A percentile compares a stretch with the other conserved stretches of the same genome.
These are phyloP conservation scores for Wickerhamiella shivajii DNA, from an alignment of 805 yeast genomes.

Conservation along the genomic window DNA sequence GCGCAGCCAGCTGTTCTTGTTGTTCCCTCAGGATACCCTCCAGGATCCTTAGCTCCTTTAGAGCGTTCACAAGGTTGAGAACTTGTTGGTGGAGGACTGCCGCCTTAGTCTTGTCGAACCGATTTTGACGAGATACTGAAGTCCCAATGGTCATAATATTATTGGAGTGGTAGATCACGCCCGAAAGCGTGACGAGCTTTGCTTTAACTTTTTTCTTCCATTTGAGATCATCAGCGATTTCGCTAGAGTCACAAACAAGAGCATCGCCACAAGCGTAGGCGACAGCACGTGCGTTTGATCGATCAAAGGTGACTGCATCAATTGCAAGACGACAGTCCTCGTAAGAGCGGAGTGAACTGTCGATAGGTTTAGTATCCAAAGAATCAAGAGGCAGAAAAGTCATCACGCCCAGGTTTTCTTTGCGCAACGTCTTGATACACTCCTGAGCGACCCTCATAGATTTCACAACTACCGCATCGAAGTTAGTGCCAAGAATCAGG, in stretches of 20 bases:
- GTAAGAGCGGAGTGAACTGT: constrained; percentile 34
- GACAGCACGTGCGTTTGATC: constrained; percentile 57
- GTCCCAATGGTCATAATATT: constrained; percentile 90
- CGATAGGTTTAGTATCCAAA: constrained; percentile 42
- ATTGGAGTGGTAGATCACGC: constrained; percentile 68
- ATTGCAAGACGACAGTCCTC: constrained; percentile 48
- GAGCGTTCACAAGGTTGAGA: constrained; percentile 13
- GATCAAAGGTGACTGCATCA: constrained; percentile 62
- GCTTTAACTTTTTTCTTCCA: constrained; percentile 47
- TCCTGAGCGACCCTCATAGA: constrained; percentile 49
- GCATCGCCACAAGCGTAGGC: constrained; percentile 69
- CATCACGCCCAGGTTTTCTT: constrained; percentile 71
- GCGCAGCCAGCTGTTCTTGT: background rate
- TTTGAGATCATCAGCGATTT: constrained; percentile 53
- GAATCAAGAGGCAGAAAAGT: constrained; percentile 82
- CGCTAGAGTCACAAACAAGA: constrained; percentile 57
- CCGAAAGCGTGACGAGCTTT: constrained; percentile 69
- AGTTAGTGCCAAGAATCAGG: constrained; percentile 57
- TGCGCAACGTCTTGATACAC: constrained; percentile 67
- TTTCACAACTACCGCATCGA: constrained; percentile 78
- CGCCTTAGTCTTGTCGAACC: constrained; percentile 12
- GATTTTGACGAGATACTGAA: constrained; percentile 1
- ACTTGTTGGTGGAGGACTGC: constrained; percentile 14
- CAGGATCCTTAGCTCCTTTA: constrained; percentile 13
- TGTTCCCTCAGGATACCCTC: background rate